phyloP scores from a whole-genome alignment of 2,329 filamentous ascomycete genomes.

The Nigrospora oryzae region DNA sequence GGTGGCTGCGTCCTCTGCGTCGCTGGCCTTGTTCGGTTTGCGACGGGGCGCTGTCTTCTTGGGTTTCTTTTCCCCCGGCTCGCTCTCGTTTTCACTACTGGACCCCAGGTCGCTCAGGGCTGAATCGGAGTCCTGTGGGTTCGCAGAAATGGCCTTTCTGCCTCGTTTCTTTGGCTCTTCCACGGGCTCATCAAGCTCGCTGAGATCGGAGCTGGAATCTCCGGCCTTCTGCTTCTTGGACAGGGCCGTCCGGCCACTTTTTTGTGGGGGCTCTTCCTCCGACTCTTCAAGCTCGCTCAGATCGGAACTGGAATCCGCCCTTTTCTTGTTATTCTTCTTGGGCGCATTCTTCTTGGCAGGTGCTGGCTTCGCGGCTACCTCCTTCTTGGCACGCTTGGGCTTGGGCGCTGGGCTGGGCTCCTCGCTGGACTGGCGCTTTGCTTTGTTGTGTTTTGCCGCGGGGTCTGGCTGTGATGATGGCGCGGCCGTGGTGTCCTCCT shows the following conservation, averaged over 20 bases:
- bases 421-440: constrained; percentile 20
- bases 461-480: constrained; percentile 2
- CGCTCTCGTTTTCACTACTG: constrained; percentile 10
- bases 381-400: constrained; percentile 16
- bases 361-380: constrained; percentile 9
- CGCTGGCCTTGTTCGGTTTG: constrained; percentile 17
- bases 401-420: constrained; percentile 27
- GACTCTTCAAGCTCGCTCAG: constrained; percentile 13
- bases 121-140: constrained; percentile 10
- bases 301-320: constrained; percentile 17
- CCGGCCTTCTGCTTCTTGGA: constrained; percentile 7
- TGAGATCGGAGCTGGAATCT: constrained; percentile 9
- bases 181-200: constrained; percentile 3
- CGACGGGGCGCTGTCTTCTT: constrained; percentile 12
- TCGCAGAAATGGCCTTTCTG: neutral
- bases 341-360: constrained; percentile 3
- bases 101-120: constrained; percentile 14
- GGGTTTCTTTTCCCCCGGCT: constrained; percentile 17
- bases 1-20: constrained; percentile 20
- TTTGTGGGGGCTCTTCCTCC: constrained; percentile 9
- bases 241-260: constrained; percentile 9
- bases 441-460: constrained; percentile 2
- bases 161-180: too few species aligned
- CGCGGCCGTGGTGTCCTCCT: constrained; percentile 6
- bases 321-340: neutral